phyloP scores from a whole-genome alignment of 352 stramenopile genomes.

The Pythium myriotylum region DNA sequence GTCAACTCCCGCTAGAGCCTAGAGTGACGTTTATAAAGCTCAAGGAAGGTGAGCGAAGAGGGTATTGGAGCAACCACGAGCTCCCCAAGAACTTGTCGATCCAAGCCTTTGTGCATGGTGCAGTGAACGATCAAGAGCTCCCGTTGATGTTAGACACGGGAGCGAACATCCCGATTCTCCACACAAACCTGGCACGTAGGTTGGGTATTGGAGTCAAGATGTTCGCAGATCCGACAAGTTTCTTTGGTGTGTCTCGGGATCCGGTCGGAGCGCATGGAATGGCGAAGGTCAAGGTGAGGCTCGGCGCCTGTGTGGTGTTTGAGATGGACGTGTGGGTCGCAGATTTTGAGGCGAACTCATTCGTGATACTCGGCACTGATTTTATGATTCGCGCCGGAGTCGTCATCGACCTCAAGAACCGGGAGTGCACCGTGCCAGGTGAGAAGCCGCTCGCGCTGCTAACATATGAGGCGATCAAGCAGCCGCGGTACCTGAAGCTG shows the following conservation, averaged over 20 bases:
- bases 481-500: background rate
- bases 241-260: constrained; percentile 18
- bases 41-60: constrained; percentile 1
- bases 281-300: constrained; percentile 16
- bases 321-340: constrained; percentile 26
- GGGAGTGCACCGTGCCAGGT: background rate
- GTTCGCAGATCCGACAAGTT: constrained; percentile 14
- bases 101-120: too few relatives aligned
- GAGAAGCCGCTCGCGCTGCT: constrained; percentile 2
- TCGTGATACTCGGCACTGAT: constrained; percentile 25
- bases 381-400: constrained; percentile 23
- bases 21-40: background rate
- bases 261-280: constrained; percentile 12
- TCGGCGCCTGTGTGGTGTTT: constrained; percentile 14
- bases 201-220: constrained; percentile 19
- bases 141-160: constrained; percentile 27
- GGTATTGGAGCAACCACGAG: too few relatives aligned
- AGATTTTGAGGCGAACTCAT: constrained; percentile 13
- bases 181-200: constrained; percentile 23
- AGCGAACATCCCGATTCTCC: constrained; percentile 20
- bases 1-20: background rate
- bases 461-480: background rate
- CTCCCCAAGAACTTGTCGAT: too few relatives aligned
- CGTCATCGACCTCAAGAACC: constrained; percentile 2
- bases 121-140: constrained; percentile 4